A percentile compares a stretch with the other conserved stretches of the same genome.
phyloP scores from a whole-genome alignment of 2,329 filamentous ascomycete genomes.

The Sclerotiophoma versabilis region DNA sequence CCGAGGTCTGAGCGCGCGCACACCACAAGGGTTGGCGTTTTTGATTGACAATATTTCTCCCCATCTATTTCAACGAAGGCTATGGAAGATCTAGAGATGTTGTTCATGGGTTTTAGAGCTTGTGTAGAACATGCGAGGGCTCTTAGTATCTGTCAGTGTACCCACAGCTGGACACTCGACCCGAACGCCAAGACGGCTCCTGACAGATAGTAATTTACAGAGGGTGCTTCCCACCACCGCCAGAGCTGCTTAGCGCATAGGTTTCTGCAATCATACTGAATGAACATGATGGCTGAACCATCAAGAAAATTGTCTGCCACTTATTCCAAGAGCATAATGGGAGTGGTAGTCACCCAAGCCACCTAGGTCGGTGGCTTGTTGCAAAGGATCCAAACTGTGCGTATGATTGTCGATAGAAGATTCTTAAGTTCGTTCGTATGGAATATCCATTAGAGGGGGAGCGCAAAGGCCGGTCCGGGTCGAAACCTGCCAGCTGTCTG shows the following conservation, averaged over 20 bases:
- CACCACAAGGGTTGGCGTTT: no score
- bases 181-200: slow-evolving; percentile 15
- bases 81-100: not conserved
- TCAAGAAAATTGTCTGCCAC: not conserved
- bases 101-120: not conserved
- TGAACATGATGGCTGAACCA: not conserved
- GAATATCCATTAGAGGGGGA: not conserved
- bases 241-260: not conserved
- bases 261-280: not conserved
- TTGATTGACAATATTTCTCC: no score
- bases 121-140: slow-evolving; percentile 3
- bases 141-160: slow-evolving; percentile 12
- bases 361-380: not conserved
- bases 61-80: not conserved
- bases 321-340: not conserved
- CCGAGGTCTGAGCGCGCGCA: no score
- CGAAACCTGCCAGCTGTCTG: slow-evolving; percentile 13
- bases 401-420: no score
- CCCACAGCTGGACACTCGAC: slow-evolving; percentile 9
- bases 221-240: not conserved
- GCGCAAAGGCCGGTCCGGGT: slow-evolving; percentile 22
- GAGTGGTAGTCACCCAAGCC: not conserved
- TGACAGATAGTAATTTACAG: not conserved
- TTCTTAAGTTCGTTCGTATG: not conserved
- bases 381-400: not conserved